Conservation (phyloP, 306 rosid genomes). For the Delonix regia region DNA sequence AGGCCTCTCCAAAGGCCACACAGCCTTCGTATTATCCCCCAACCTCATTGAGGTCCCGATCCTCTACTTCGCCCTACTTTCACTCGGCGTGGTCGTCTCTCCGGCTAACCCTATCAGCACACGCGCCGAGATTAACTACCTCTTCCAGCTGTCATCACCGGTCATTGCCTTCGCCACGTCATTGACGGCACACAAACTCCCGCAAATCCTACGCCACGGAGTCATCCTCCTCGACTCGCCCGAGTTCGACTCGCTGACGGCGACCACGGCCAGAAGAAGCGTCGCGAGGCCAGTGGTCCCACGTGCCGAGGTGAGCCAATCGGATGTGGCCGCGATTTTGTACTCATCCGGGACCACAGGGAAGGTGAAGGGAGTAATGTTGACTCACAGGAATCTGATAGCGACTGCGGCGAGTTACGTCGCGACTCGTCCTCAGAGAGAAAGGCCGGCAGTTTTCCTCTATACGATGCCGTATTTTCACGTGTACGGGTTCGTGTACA, state of each 20-base stretch:
- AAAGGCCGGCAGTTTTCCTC: slow-evolving; percentile 43
- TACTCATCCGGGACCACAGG: slow-evolving; percentile 74
- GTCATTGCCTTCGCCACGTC: slow-evolving; percentile 51
- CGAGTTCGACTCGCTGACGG: slow-evolving; percentile 51
- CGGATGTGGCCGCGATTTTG: slow-evolving; percentile 53
- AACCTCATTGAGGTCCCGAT: slow-evolving; percentile 50
- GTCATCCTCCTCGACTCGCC: slow-evolving; percentile 51
- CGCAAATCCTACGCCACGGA: not conserved
- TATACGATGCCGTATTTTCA: slow-evolving; percentile 55
- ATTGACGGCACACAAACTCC: slow-evolving; percentile 23
- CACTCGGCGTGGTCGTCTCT: slow-evolving; percentile 58
- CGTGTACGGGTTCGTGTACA: slow-evolving; percentile 46
- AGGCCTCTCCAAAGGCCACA: slow-evolving; percentile 53
- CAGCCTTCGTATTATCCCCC: slow-evolving; percentile 50
- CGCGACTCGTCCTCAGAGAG: slow-evolving; percentile 21
- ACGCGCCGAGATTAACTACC: slow-evolving; percentile 42
- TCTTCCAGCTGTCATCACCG: slow-evolving; percentile 41
- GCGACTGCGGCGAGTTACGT: slow-evolving; percentile 23
- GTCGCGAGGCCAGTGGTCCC: not conserved
- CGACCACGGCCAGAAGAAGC: not conserved
- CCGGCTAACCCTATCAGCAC: slow-evolving; percentile 57
- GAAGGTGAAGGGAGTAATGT: slow-evolving; percentile 55
- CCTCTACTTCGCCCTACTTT: slow-evolving; percentile 63
- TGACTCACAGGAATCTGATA: slow-evolving; percentile 55
- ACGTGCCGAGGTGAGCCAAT: slow-evolving; percentile 44